Evolutionary conservation across 2,329 filamentous ascomycete genomes (phyloP), one percentile per base, ranked within the genome.

Genomic region (Alternaria burnsii): DNA sequence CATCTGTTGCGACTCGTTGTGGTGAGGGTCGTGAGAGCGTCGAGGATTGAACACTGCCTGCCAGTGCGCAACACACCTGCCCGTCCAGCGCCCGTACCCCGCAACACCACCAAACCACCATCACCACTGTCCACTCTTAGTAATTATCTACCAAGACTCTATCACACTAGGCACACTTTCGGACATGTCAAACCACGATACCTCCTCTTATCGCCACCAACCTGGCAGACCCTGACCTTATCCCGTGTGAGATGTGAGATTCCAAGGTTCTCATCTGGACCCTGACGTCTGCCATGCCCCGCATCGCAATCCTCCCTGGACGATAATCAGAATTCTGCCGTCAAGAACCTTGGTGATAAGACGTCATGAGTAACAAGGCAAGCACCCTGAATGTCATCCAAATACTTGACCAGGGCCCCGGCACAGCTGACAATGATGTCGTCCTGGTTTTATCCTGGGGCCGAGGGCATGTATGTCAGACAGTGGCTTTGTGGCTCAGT

Each of bases 241-340:
- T 48, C 46, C 46, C 46, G 20, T 50, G 30, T 26, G 32, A 36
- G 30, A 26, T 50, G 46, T n/a, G 20, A 50, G 46, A 38, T 36
- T 50, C 26, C 52, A 56, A 59, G 44, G 34, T 57, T 40, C 10
- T 20, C 28, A n/a, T 28, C 30, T 30, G 36, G 34, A 57, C 61
- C 58, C 51, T 60, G 52, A 57, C 57, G 48, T 50, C 56, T 59
- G 52, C 57, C 61, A 40, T 58, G 61, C 61, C 57, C 58, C 61
- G 57, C 60, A 56, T 40, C 34, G 42, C 51, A 52, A 53, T 51
- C 55, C 42, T 48, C 34, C 42, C 38, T 36, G 34, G 48, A 30
- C 18, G 18, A 42, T 11, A 28, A 42, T 43, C 32, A n/a, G 22
- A 41, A 26, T 59, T 30, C 56, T 32, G 51, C 44, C 32, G 50